These are phyloP conservation scores for Erodium moschatum DNA, from an alignment of 441 rosid genomes.

Conservation along the genomic window DNA sequence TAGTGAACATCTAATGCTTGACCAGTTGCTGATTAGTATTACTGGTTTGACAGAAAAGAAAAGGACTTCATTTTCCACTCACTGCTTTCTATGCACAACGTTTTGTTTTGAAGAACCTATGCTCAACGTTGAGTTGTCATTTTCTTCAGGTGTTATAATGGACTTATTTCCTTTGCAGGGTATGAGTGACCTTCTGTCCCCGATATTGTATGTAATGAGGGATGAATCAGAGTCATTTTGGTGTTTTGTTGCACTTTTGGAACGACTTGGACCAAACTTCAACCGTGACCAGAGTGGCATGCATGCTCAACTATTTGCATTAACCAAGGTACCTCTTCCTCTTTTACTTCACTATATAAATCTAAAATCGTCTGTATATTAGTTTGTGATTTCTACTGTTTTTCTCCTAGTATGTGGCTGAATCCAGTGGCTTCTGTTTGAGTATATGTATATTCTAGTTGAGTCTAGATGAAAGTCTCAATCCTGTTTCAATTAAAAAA, in stretches of 20 bases:
- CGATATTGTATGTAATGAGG: constrained; percentile 76
- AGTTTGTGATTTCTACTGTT: neutral
- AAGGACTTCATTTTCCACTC: neutral
- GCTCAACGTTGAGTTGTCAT: neutral
- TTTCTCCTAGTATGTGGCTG: neutral
- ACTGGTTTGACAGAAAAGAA: neutral
- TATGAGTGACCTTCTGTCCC: constrained; percentile 91
- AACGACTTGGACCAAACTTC: constrained; percentile 92
- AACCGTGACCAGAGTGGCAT: constrained; percentile 97
- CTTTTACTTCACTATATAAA: neutral
- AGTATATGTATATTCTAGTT: neutral
- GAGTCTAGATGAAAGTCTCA: neutral
- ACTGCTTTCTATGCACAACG: neutral
- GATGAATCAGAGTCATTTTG: constrained; percentile 93
- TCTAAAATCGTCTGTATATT: neutral
- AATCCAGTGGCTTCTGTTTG: neutral
- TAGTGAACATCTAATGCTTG: neutral
- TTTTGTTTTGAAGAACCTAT: too few relatives aligned
- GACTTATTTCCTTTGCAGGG: constrained; percentile 41
- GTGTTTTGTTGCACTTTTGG: constrained; percentile 93
- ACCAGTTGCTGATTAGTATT: neutral
- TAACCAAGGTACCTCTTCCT: constrained; percentile 60
- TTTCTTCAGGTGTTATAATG: neutral
- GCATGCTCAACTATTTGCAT: constrained; percentile 94
- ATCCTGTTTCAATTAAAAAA: too few relatives aligned